Evolutionary conservation across 352 stramenopile species (phyloP), one percentile per base, ranked within the genome.

Genomic region (Saprolegnia parasitica): DNA sequence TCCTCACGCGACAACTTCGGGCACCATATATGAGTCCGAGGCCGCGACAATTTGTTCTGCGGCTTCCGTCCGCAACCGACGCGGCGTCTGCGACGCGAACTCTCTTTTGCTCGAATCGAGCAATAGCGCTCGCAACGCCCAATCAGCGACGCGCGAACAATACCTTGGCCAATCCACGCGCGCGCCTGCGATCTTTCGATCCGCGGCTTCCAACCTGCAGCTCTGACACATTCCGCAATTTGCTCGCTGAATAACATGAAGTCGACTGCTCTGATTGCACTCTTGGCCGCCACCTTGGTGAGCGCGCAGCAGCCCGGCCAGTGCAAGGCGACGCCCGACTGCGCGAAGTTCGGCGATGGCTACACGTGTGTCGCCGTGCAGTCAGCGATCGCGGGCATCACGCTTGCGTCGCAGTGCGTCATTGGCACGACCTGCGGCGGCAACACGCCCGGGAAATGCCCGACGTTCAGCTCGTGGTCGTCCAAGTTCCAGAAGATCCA

Each of bases 301-400:
- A 24, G 1, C 8, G 63, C 78, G 4, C 78, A 76, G 16, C 87
- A 74, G 58, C 83, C 83, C 0, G 85, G 85, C 9, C 77, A 76
- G 40, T 93, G 85, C 68, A 70, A 52, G 13, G 80, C 73, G 0
- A 80, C 68, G 18, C 65, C 71, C 10, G 83, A 91, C 75, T 93
- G 85, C 70, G 72, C 75, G 10, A 6, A 26, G 10, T 93, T 88
- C 56, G 83, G 83, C 42, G 32, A 32, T 8, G 82, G 82, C 35
- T 87, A 88, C 65, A 78, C 79, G n/a, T 93, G 83, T 29, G 77
- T 91, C 11, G 79, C 86, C 3, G 86, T 93, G 8, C 78, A 87
- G 54, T 81, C 83, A 58, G 81, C 68, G 50, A 77, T 85, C 57
- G 73, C 77, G 0, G 81, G 81, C 0, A 67, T 93, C 9, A 76